phyloP scores from a whole-genome alignment of 2,329 filamentous ascomycete genomes.

The Colletotrichum graminicola region DNA sequence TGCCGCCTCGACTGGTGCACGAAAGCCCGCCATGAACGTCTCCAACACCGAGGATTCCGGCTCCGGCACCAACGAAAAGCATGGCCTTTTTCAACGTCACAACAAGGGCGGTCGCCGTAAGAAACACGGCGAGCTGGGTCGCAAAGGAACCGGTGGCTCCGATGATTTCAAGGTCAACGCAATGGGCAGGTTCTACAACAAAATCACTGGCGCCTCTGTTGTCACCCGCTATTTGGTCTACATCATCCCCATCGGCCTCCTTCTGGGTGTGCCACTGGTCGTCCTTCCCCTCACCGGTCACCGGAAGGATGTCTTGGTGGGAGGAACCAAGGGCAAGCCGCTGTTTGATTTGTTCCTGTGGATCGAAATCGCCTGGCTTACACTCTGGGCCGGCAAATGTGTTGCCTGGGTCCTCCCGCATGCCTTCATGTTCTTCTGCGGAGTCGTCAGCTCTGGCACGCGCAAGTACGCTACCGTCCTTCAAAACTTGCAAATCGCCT shows the following conservation, averaged over 20 bases:
- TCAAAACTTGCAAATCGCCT: conserved; percentile 72
- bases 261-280: conserved; percentile 73
- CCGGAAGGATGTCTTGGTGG: conserved; percentile 54
- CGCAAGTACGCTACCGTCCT: conserved; percentile 78
- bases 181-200: conserved; percentile 75
- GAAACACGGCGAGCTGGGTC: conserved; percentile 57
- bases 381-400: conserved; percentile 76
- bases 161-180: conserved; percentile 71
- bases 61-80: conserved; percentile 60
- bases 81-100: conserved; percentile 55
- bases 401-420: conserved; percentile 70
- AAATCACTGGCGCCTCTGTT: conserved; percentile 72
- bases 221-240: conserved; percentile 77
- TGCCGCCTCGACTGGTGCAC: conserved; percentile 66
- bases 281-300: conserved; percentile 62
- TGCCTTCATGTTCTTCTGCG: conserved; percentile 76
- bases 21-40: conserved; percentile 58
- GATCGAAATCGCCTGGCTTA: conserved; percentile 77
- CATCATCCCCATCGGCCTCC: conserved; percentile 71
- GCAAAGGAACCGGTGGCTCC: conserved; percentile 59
- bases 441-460: conserved; percentile 76
- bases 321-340: conserved; percentile 56
- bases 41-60: conserved; percentile 50
- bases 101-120: conserved; percentile 63
- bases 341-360: conserved; percentile 75